Base-by-base conservation (phyloP, 331 rosid species). In the Phaseolus coccineus region DNA sequence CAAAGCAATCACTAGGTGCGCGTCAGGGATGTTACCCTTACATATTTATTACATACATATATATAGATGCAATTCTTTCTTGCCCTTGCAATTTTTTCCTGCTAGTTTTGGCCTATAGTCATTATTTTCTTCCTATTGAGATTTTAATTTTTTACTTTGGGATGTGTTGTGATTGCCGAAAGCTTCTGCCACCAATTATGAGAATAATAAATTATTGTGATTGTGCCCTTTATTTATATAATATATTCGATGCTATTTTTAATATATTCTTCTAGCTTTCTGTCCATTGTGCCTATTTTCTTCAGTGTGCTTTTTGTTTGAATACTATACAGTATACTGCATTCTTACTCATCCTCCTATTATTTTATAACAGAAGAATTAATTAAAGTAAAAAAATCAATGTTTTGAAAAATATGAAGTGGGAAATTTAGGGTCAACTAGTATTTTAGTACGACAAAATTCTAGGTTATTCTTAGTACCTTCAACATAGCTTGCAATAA, bases 21-120 rank as follows among this genome's bases (percentile, higher is more conserved):
- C 77, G 79, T 73, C 51, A 4, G 78, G 87, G 87, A 57, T 77
- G 83, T 82, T 87, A 84, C 88, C 93, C 79, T 78, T 81, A 72
- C 66, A 57, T 75, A 80, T 83, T 63, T 76, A 71, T 75, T 30
- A 65, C 63, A 78, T 67, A 74, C 48, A 82, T 79, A 76, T 68
- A 50, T 53, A 84, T 64, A 81, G 85, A 67, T 78, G 76, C 81
- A 78, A 87, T 87, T 87, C 72, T 84, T 87, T 83, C 55, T 55
- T 65, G 74, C 15, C 59, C 64, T 76, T 78, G 51, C 64, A 63
- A 22, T 75, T 80, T 74, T 83, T 74, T 78, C 72, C 82, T 39
- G 33, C 77, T 81, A 84, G 79, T 61, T 81, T 71, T 84, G 83
- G 73, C 50, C 28, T 80, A 44, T 63, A 76, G 82, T 63, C 15